Base-by-base conservation (phyloP, 805 yeast species). In the Teunomyces lycoperdinae region DNA sequence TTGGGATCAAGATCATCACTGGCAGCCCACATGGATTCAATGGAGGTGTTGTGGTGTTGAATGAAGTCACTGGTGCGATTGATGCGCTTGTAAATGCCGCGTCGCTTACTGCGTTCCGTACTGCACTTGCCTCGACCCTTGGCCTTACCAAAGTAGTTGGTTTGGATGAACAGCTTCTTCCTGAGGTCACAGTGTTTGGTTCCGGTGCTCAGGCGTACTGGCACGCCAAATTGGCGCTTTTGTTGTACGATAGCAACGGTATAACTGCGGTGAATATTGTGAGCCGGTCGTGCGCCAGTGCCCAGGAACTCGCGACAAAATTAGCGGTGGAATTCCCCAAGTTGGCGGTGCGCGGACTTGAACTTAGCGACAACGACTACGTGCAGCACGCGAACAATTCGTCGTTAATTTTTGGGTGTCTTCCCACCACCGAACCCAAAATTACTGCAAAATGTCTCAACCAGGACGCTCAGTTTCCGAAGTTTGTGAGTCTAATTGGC, bases 191-290 rank as follows among this genome's bases (percentile, higher is more conserved):
- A 26, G 79, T 77, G 11, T 80, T 78, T 58, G 89, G 89, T 1
- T 78, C 79, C 27, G 89, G 89, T 0, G 71, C 73, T 31, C 88
- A 84, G 61, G 84, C 83, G 0, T 74, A 71, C 51, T 84, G 89
- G 89, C 89, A 84, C 58, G 66, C 73, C 31, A 71, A 68, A 55
- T 64, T 76, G 47, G 71, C 78, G 3, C 58, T 74, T 42, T 47
- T 56, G 10, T 60, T 76, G 35, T 82, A 71, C 58, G 71, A 70
- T 9, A 60, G 48, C 1, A 51, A 57, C 14, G 41, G 41, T 11
- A 64, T 79, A 32, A 46, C 56, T 9, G 63, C 61, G 11, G 78
- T 83, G 35, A 70, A 78, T 35, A 61, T 81, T 16, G 66, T 73
- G 24, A 79, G 77, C 51, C 62, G 87, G 46, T 58, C 76, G 2